Evolutionary conservation across 2,329 filamentous ascomycete genomes (phyloP).

Genomic region (Emergomyces orientalis): DNA sequence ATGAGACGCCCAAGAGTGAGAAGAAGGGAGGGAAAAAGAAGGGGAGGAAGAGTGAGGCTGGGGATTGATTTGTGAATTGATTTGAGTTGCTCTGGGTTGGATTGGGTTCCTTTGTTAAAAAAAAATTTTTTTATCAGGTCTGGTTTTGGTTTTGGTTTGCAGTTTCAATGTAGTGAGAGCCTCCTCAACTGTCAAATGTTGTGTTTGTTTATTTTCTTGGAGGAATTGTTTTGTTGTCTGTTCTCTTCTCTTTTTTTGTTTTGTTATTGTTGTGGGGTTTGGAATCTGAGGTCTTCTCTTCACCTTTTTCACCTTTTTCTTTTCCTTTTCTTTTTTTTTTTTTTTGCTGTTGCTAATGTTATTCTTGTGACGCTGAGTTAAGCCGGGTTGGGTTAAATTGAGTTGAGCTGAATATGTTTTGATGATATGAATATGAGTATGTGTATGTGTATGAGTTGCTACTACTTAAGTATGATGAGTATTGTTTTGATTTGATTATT

Average conservation of each 20-base stretch:
- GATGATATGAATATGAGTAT: background rate
- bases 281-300: background rate
- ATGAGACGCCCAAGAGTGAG: slow-evolving; percentile 24
- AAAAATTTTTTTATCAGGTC: background rate
- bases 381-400: too few relatives aligned
- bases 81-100: slow-evolving; percentile 14
- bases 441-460: too few relatives aligned
- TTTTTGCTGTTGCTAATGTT: too few relatives aligned
- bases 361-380: too few relatives aligned
- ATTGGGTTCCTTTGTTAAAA: too few relatives aligned
- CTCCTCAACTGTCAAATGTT: too few relatives aligned
- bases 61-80: background rate
- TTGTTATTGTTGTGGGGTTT: background rate
- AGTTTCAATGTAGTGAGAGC: too few relatives aligned
- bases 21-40: slow-evolving; percentile 39
- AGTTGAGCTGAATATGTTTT: background rate
- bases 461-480: too few relatives aligned
- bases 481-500: too few relatives aligned
- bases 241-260: slow-evolving; percentile 10
- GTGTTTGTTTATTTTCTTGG: too few relatives aligned
- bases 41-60: slow-evolving; percentile 41
- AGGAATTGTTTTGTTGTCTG: too few relatives aligned
- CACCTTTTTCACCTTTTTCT: slow-evolving; percentile 7
- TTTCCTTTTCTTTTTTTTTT: slow-evolving; percentile 8
- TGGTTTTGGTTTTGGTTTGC: background rate